These are phyloP conservation scores for Podila horticola DNA, from an alignment of 192 early-diverging fungal species.

Conservation along the genomic window DNA sequence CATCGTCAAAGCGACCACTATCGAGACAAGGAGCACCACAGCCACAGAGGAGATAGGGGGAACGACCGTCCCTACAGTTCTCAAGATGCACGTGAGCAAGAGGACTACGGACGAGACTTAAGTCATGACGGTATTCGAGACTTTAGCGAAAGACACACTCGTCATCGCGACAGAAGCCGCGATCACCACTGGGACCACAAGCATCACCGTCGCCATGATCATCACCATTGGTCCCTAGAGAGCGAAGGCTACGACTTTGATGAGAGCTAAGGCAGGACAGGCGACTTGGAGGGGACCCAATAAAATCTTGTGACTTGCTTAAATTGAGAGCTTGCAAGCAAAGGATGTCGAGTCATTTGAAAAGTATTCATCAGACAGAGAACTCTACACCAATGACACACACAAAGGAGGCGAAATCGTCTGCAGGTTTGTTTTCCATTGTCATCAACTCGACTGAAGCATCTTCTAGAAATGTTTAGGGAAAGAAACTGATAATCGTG, in stretches of 20 bases:
- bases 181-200: not conserved
- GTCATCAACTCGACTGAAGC: not conserved
- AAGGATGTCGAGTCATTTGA: not conserved
- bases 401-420: not conserved
- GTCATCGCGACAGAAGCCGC: not conserved
- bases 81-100: too few species aligned
- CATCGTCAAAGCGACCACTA: too few species aligned
- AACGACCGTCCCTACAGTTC: too few species aligned
- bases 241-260: not conserved
- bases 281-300: too few species aligned
- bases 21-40: too few species aligned
- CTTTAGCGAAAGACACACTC: not conserved
- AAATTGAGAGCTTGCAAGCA: not conserved
- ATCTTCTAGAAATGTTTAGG: not conserved
- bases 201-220: not conserved
- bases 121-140: too few species aligned
- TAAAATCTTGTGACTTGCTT: too few species aligned
- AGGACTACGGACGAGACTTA: too few species aligned
- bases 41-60: too few species aligned
- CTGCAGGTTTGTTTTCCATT: not conserved
- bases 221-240: not conserved
- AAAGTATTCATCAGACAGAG: not conserved
- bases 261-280: not conserved
- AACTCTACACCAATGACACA: not conserved
- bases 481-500: not conserved